Evolutionary conservation across 2,329 filamentous ascomycete species (phyloP).

Genomic region (Cryphonectria carpinicola): DNA sequence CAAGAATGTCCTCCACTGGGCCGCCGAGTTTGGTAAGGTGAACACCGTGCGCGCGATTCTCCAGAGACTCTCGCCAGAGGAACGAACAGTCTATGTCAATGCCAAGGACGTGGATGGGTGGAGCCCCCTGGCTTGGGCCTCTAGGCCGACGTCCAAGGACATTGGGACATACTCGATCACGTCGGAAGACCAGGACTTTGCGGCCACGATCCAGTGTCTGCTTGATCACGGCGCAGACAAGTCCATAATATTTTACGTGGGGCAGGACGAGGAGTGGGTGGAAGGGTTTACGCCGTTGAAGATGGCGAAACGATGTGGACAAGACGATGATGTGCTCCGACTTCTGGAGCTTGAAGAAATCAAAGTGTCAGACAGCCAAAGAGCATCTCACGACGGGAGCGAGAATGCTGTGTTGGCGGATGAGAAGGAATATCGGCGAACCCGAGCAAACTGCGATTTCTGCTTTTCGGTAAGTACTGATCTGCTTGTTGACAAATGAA

Average conservation of each 20-base stretch:
- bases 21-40: slow-evolving; percentile 3
- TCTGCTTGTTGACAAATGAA: not conserved
- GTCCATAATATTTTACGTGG: not conserved
- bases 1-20: slow-evolving; percentile 8
- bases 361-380: not conserved
- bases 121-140: slow-evolving; percentile 11
- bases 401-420: not conserved
- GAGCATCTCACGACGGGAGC: not conserved
- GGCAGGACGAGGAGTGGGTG: not conserved
- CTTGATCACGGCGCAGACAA: slow-evolving; percentile 4
- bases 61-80: not conserved
- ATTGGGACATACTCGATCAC: not conserved
- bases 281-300: slow-evolving; percentile 11
- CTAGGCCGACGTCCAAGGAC: not conserved
- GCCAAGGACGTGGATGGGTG: slow-evolving; percentile 6
- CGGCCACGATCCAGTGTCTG: slow-evolving; percentile 1
- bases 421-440: not conserved
- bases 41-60: not conserved
- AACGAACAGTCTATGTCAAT: slow-evolving; percentile 1
- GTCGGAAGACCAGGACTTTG: slow-evolving; percentile 6
- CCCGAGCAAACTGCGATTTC: not conserved
- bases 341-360: not conserved
- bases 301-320: slow-evolving; percentile 13
- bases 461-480: slow-evolving; percentile 7
- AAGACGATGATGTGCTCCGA: not conserved